These are phyloP conservation scores for Claviceps digitariae DNA, from an alignment of 2,329 filamentous ascomycete genomes.

Conservation along the genomic window DNA sequence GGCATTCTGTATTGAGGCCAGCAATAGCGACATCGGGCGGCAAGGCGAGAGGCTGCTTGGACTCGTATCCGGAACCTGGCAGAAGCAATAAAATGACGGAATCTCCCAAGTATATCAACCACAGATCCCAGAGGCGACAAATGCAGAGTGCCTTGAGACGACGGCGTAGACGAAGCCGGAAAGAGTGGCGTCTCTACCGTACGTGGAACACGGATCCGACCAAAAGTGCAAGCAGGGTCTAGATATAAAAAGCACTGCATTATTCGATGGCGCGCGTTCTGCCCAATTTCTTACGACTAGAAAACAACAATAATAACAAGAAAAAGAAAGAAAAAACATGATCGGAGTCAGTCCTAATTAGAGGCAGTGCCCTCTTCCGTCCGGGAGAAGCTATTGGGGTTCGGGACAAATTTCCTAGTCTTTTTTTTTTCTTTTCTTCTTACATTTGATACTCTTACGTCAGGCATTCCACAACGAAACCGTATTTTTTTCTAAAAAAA, in stretches of 20 bases:
- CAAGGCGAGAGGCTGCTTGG: neutral
- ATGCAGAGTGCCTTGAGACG: neutral
- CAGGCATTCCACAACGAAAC: constrained; percentile 22
- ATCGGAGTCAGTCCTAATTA: neutral
- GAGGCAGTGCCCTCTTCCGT: neutral
- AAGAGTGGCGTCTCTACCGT: neutral
- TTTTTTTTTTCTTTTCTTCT: neutral
- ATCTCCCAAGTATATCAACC: neutral
- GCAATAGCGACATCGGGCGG: neutral
- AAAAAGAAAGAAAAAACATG: neutral
- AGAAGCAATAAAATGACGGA: neutral
- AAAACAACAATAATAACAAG: neutral
- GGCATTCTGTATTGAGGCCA: neutral
- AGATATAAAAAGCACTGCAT: neutral
- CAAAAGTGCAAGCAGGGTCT: neutral
- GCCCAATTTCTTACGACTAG: neutral
- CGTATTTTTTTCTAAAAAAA: constrained; percentile 20
- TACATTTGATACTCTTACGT: constrained; percentile 12
- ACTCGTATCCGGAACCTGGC: neutral
- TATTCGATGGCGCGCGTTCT: neutral
- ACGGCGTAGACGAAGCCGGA: constrained; percentile 6
- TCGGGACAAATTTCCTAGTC: neutral
- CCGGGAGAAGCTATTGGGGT: neutral
- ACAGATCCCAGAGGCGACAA: neutral
- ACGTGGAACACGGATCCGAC: neutral